These are phyloP conservation scores for Scenedesmus sp. DNA, from an alignment of 163 green algal genomes.

Conservation along the genomic window DNA sequence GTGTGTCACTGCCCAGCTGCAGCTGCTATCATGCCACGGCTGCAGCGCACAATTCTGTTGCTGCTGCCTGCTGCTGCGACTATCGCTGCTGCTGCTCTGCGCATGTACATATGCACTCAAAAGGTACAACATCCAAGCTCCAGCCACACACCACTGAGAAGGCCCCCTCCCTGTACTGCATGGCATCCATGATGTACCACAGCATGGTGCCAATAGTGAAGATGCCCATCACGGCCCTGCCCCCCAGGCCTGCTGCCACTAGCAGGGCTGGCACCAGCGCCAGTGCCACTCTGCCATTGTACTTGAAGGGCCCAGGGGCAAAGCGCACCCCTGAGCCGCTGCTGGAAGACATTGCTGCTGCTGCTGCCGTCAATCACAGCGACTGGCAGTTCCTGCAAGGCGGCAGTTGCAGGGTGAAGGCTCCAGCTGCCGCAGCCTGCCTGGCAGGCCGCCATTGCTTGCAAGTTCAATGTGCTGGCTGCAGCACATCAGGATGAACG, in stretches of 20 bases:
- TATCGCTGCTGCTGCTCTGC: background rate
- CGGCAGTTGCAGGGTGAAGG: background rate
- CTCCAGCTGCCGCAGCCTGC: background rate
- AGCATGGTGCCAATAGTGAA: slow-evolving; percentile 82
- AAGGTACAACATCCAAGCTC: background rate
- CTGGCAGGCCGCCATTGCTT: too few species aligned
- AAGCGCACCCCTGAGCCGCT: slow-evolving; percentile 49
- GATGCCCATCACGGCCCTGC: slow-evolving; percentile 65
- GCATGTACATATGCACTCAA: background rate
- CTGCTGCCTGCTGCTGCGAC: background rate
- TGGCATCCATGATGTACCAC: slow-evolving; percentile 90
- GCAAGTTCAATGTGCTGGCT: too few species aligned
- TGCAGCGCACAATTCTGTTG: too few species aligned
- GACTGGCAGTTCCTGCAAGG: background rate
- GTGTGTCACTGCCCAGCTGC: background rate
- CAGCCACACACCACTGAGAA: slow-evolving; percentile 64
- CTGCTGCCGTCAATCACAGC: background rate
- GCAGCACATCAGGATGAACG: too few species aligned
- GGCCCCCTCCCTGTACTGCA: slow-evolving; percentile 67
- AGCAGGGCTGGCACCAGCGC: slow-evolving; percentile 73
- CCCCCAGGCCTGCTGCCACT: slow-evolving; percentile 64
- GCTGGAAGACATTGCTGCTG: slow-evolving; percentile 17
- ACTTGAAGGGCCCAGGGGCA: slow-evolving; percentile 57
- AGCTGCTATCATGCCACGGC: background rate
- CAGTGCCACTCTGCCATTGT: slow-evolving; percentile 70